Evolutionary conservation across 768 basidiomycete species (phyloP).

Genomic region (Russula sp.): DNA sequence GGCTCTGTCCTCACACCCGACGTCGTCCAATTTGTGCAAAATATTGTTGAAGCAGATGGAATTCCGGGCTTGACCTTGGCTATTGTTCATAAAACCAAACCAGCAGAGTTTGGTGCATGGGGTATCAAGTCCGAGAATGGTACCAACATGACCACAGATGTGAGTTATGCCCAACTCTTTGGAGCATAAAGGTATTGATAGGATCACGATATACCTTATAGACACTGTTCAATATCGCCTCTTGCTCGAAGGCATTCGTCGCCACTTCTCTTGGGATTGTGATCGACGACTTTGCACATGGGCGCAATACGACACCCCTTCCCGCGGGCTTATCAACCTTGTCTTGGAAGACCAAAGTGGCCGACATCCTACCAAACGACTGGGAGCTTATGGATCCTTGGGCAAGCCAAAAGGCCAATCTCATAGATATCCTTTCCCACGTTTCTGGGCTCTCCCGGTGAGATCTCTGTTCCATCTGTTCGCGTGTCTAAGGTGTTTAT

Average conservation of each 20-base stretch:
- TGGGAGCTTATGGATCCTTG: conserved; percentile 46
- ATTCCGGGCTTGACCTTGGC: conserved; percentile 22
- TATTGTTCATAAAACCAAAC: conserved; percentile 8
- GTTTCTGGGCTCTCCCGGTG: conserved; percentile 43
- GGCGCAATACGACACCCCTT: conserved; percentile 39
- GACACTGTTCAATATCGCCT: conserved; percentile 43
- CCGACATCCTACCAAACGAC: conserved; percentile 38
- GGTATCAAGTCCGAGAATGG: conserved; percentile 23
- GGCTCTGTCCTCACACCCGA: conserved; percentile 17
- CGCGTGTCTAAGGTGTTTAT: background rate
- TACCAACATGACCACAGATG: conserved; percentile 22
- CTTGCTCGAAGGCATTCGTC: conserved; percentile 44
- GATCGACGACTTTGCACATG: conserved; percentile 42
- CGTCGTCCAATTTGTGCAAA: conserved; percentile 5
- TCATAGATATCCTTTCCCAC: conserved; percentile 44
- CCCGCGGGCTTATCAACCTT: conserved; percentile 37
- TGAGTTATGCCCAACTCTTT: background rate
- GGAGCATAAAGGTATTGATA: background rate
- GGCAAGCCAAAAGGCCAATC: conserved; percentile 40
- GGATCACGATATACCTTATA: conserved; percentile 21
- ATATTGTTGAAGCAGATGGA: background rate
- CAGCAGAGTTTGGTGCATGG: conserved; percentile 21
- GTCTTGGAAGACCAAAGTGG: conserved; percentile 40
- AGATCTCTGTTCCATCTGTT: background rate
- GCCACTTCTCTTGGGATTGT: conserved; percentile 42